phyloP scores from a whole-genome alignment of 2,329 filamentous ascomycete genomes.

The Botryotinia narcissicola region DNA sequence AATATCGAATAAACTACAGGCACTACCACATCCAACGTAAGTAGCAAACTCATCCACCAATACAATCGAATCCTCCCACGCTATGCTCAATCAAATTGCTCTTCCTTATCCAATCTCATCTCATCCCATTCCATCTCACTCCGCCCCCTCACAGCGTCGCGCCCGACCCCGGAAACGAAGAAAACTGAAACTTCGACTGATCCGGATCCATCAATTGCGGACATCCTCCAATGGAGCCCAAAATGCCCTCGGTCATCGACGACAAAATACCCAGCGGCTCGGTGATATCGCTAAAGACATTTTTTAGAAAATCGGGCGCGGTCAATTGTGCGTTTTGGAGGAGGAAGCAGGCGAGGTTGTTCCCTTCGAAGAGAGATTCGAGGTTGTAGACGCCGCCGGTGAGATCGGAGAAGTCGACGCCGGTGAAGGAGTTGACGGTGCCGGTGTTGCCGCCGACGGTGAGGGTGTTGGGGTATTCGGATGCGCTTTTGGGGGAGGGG shows the following conservation, averaged over 20 bases:
- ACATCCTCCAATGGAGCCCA: not conserved
- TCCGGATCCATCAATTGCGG: not conserved
- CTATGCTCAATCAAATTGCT: not conserved
- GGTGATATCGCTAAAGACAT: conserved; percentile 40
- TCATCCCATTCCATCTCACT: no score
- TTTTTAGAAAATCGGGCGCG: conserved; percentile 44
- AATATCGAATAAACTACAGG: not conserved
- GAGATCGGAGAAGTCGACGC: conserved; percentile 45
- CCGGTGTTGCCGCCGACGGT: conserved; percentile 52
- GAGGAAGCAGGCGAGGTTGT: conserved; percentile 48
- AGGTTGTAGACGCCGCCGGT: conserved; percentile 47
- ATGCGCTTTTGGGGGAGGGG: conserved; percentile 27
- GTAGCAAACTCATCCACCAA: not conserved
- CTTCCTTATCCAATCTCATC: not conserved
- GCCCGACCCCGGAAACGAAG: not conserved
- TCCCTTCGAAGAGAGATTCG: conserved; percentile 44
- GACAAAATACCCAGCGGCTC: conserved; percentile 26
- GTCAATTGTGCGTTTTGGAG: conserved; percentile 43
- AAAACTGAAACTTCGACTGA: not conserved
- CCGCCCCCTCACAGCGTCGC: not conserved
- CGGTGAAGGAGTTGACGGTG: conserved; percentile 50
- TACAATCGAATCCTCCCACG: not conserved
- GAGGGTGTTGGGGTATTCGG: conserved; percentile 44
- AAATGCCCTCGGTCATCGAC: not conserved
- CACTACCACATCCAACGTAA: not conserved